Evolutionary conservation across 2,329 filamentous ascomycete genomes (phyloP).

Genomic region (Diplodia intermedia): DNA sequence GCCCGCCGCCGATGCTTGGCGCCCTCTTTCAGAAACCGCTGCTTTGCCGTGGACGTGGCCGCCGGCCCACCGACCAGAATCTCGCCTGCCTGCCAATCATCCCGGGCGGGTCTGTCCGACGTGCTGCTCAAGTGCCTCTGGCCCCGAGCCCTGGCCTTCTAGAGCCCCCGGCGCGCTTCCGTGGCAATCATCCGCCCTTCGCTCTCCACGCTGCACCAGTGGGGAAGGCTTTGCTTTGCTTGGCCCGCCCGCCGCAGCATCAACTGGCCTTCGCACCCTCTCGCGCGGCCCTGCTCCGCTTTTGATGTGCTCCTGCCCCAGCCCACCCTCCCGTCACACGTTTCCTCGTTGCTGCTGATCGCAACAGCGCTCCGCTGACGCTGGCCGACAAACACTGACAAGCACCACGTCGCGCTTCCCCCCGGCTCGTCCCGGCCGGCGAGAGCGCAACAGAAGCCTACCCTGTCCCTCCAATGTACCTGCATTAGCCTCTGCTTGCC

Average conservation of each 20-base stretch:
- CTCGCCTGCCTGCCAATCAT: conserved; percentile 15
- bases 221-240: conserved; percentile 18
- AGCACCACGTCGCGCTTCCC: not conserved
- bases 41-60: conserved; percentile 4
- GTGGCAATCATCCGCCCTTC: conserved; percentile 22
- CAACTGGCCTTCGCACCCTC: conserved; percentile 7
- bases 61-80: not conserved
- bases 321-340: conserved; percentile 5
- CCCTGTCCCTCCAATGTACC: conserved; percentile 10
- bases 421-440: not conserved
- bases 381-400: not conserved
- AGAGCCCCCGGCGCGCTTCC: conserved; percentile 8
- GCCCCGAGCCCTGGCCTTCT: not conserved
- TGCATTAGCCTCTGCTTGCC: conserved; percentile 21
- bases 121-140: not conserved
- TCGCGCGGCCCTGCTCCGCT: conserved; percentile 12
- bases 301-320: conserved; percentile 11
- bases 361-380: conserved; percentile 1
- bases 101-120: not conserved
- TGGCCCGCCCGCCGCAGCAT: not conserved
- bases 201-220: not conserved
- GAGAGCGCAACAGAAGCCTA: conserved; percentile 7
- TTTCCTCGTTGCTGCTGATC: conserved; percentile 13
- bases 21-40: conserved; percentile 5
- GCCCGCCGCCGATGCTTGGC: not conserved